Percentiles rank a stretch among this genome's conserved stretches.
These are phyloP conservation scores for Dryas alaskensis DNA, from an alignment of 306 rosid species.

Conservation along the genomic window DNA sequence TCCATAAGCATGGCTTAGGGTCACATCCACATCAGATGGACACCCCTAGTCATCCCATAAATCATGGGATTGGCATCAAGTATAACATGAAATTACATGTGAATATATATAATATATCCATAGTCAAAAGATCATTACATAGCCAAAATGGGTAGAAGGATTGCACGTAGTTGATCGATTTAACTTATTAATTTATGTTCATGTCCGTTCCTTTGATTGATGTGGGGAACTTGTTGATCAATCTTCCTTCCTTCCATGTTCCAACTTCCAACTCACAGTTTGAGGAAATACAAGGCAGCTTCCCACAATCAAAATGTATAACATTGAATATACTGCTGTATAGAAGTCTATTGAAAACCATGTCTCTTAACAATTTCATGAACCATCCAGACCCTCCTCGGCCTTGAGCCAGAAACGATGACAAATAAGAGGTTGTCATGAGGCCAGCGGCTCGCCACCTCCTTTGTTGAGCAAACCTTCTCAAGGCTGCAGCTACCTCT, in stretches of 20 bases:
- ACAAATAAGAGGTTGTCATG: not conserved
- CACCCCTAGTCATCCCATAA: no score
- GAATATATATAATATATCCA: no score
- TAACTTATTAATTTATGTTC: no score
- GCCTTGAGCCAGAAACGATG: constrained; percentile 7
- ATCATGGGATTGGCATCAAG: no score
- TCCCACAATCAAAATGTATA: constrained; percentile 3
- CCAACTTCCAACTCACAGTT: no score
- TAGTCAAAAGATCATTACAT: no score
- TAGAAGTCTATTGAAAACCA: not conserved
- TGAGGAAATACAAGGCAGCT: constrained; percentile 2
- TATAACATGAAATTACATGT: no score
- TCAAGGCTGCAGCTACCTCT: not conserved
- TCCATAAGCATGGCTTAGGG: no score
- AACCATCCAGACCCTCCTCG: constrained; percentile 6
- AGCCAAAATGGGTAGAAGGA: no score
- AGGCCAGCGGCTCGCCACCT: not conserved
- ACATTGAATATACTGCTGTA: not conserved
- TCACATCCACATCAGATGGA: no score
- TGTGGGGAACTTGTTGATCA: not conserved
- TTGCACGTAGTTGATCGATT: no score
- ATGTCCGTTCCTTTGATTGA: not conserved
- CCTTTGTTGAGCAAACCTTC: not conserved
- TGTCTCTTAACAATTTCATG: constrained; percentile 18
- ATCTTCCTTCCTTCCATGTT: not conserved